Evolutionary conservation across 177 flowering plant species (phyloP).

Genomic region (Vitis hybrid): DNA sequence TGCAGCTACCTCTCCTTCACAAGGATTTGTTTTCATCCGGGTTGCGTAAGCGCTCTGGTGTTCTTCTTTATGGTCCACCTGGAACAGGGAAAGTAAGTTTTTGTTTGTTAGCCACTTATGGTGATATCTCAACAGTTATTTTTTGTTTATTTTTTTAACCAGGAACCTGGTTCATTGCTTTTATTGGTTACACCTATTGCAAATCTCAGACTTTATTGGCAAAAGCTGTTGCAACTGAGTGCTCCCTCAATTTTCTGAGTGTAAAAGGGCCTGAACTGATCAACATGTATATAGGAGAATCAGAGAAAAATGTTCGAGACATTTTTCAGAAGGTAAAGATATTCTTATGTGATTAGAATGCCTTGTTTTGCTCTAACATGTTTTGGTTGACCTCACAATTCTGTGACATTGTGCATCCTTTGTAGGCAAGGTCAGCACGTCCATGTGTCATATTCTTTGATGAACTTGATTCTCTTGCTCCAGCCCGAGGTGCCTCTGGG

Average conservation of each 20-base stretch:
- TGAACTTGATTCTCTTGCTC: slow-evolving; percentile 98
- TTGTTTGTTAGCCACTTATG: background rate
- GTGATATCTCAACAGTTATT: background rate
- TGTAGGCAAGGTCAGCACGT: slow-evolving; percentile 93
- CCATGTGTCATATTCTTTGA: slow-evolving; percentile 99
- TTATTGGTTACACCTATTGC: background rate
- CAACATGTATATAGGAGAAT: slow-evolving; percentile 86
- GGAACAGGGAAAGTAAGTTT: slow-evolving; percentile 91
- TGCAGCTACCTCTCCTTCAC: slow-evolving; percentile 89
- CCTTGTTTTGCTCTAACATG: background rate
- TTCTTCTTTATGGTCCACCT: slow-evolving; percentile 99
- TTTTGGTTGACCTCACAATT: slow-evolving; percentile 1
- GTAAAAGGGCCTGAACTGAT: slow-evolving; percentile 97
- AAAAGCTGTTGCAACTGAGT: slow-evolving; percentile 97
- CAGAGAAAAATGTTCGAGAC: slow-evolving; percentile 89
- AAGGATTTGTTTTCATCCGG: slow-evolving; percentile 97
- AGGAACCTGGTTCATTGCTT: background rate
- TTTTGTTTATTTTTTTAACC: background rate
- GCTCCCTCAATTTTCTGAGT: slow-evolving; percentile 91
- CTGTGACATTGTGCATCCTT: slow-evolving; percentile 9
- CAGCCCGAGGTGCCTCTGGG: slow-evolving; percentile 98
- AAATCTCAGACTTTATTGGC: slow-evolving; percentile 82
- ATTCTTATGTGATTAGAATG: background rate
- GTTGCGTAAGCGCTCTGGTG: slow-evolving; percentile 88
- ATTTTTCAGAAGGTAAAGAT: slow-evolving; percentile 85